Evolutionary conservation across 2,329 filamentous ascomycete genomes (phyloP).

Genomic region (Onygenales sp.): DNA sequence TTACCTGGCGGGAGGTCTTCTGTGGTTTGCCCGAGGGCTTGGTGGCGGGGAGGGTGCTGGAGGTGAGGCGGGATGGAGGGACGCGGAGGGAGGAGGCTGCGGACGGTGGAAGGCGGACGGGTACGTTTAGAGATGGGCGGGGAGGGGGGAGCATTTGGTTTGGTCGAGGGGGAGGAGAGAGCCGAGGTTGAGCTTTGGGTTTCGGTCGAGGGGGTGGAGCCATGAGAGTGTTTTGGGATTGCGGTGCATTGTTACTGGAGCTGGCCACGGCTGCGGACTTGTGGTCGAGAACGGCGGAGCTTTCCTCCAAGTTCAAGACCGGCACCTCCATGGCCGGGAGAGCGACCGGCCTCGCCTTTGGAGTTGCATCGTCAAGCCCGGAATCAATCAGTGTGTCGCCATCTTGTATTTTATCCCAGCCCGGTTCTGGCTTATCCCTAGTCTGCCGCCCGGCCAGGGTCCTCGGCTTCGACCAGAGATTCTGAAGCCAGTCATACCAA

Average conservation of each 20-base stretch:
- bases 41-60: constrained; percentile 32
- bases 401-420: background rate
- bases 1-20: constrained; percentile 51
- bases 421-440: background rate
- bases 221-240: constrained; percentile 5
- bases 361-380: constrained; percentile 6
- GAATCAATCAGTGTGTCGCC: background rate
- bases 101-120: constrained; percentile 35
- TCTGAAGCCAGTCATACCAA: background rate
- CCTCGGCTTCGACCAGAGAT: background rate
- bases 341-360: background rate
- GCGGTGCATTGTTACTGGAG: constrained; percentile 5
- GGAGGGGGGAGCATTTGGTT: constrained; percentile 16
- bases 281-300: background rate
- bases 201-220: constrained; percentile 14
- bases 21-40: constrained; percentile 32
- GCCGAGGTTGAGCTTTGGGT: constrained; percentile 11
- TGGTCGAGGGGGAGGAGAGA: constrained; percentile 7
- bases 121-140: constrained; percentile 18
- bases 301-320: background rate
- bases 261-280: background rate
- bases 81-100: constrained; percentile 34
- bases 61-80: constrained; percentile 32
- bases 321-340: background rate
- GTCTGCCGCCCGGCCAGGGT: background rate